Percentiles rank a stretch among this genome's conserved stretches.
phyloP scores from a whole-genome alignment of 2,329 filamentous ascomycete species.

The Rhexocercosporidium sp. region DNA sequence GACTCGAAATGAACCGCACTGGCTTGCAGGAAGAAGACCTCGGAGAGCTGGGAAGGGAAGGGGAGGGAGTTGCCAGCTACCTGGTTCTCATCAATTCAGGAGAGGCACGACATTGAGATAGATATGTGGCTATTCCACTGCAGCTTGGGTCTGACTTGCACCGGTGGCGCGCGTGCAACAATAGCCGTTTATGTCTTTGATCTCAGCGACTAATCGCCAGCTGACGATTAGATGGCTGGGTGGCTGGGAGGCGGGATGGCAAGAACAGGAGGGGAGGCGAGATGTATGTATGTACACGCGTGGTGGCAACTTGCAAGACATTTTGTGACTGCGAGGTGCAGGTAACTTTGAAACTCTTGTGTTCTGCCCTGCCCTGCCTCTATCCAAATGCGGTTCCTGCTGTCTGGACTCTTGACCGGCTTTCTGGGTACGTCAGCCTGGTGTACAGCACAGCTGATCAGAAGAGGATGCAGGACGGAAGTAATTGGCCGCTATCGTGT shows the following conservation, averaged over 20 bases:
- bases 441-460: conserved; percentile 12
- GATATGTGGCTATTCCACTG: conserved; percentile 5
- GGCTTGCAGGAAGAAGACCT: conserved; percentile 7
- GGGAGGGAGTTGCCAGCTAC: conserved; percentile 10
- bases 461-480: conserved; percentile 7
- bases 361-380: not conserved
- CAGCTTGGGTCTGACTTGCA: conserved; percentile 2
- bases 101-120: conserved; percentile 16
- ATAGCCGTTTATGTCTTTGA: conserved; percentile 14
- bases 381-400: not conserved
- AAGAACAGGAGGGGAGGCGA: not conserved
- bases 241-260: not conserved
- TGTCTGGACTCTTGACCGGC: conserved; percentile 7
- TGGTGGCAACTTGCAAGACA: not conserved
- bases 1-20: conserved; percentile 1
- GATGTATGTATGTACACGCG: conserved; percentile 1
- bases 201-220: not conserved
- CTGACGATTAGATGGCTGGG: not conserved
- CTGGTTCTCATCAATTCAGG: conserved; percentile 16
- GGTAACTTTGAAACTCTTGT: not conserved
- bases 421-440: not conserved
- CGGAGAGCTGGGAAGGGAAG: not conserved
- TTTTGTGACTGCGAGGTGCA: conserved; percentile 2
- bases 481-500: not conserved
- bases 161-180: conserved; percentile 9